Conservation (phyloP, 805 yeast species). For the Pichia ethanolica region DNA sequence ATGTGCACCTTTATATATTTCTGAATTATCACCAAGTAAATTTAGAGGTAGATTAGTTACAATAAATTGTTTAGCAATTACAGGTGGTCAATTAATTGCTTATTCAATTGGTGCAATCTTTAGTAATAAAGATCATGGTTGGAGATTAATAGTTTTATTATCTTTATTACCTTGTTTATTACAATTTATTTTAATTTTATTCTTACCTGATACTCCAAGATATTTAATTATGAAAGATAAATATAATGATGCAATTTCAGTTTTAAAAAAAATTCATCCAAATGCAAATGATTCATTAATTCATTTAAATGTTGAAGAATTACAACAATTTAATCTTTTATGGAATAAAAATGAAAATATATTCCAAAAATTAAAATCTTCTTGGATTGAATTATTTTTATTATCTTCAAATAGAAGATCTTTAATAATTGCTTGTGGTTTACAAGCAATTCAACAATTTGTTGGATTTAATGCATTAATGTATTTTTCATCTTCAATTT, state of each 20-base stretch:
- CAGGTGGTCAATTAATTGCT: conserved; percentile 51
- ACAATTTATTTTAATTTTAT: conserved; percentile 39
- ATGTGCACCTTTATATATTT: conserved; percentile 46
- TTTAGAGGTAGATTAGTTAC: conserved; percentile 47
- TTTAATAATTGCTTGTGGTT: conserved; percentile 46
- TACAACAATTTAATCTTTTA: conserved; percentile 28
- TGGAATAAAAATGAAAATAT: conserved; percentile 20
- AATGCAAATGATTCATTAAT: conserved; percentile 30
- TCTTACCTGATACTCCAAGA: conserved; percentile 51
- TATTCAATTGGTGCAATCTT: conserved; percentile 46
- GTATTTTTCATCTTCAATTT: conserved; percentile 50
- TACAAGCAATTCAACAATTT: conserved; percentile 50
- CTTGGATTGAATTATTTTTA: conserved; percentile 35
- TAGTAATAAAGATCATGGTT: conserved; percentile 35
- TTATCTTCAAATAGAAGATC: conserved; percentile 43
- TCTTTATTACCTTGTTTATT: conserved; percentile 45
- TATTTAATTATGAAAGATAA: conserved; percentile 40
- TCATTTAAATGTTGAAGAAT: conserved; percentile 37
- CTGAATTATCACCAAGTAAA: conserved; percentile 46
- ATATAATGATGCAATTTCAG: conserved; percentile 32
- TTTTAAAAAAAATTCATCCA: conserved; percentile 33
- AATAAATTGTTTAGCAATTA: conserved; percentile 44
- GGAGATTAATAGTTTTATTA: conserved; percentile 45
- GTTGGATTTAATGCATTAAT: conserved; percentile 52
- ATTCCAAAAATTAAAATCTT: conserved; percentile 23